Evolutionary conservation across 139 green algal genomes (phyloP), one percentile per base, ranked within the genome.

Genomic region (Micractinium conductrix): DNA sequence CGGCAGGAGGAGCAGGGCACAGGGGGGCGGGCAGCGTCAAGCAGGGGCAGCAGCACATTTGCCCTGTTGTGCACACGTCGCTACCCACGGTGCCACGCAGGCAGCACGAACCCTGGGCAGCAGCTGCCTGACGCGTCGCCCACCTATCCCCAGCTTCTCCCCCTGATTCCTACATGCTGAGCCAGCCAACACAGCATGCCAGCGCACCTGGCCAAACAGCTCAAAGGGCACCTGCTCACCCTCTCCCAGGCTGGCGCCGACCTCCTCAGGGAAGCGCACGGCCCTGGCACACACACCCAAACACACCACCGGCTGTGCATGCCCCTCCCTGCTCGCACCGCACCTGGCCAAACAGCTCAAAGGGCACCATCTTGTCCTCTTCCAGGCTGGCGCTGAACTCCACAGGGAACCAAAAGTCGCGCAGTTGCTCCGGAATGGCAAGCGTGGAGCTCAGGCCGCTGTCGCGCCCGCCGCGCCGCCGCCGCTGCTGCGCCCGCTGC

Each of bases 331-430:
- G 19, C 53, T 62, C 10, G 53, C 53, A 19, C 53, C 53, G 19
- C 53, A 84, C 79, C 44, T 98, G 91, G 24, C 91, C 92, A 90
- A 99, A 98, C 45, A 99, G 89, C 73, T 99, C 95, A 65, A 99
- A 92, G 10, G 97, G 92, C 73, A 87, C 65, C 84, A 90, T 85
- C 72, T 78, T 76, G 42, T 73, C 72, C 7, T 35, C 26, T 19
- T 33, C 42, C 40, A 91, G 71, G 74, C 69, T 85, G 70, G 58
- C 50, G 33, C 33, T 48, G 63, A 91, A 91, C 60, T 91, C 71
- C 2, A 88, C 69, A 1, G 87, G 80, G 44, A 89, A 91, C 87
- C 87, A 91, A 40, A 76, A 78, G 75, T 91, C 70, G 37, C 84
- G 84, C n/a, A 91, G 78, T 38, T 81, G 85, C 10, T 85, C 74